phyloP scores from a whole-genome alignment of 2,329 filamentous ascomycete species.

The Aureobasidium sp. region DNA sequence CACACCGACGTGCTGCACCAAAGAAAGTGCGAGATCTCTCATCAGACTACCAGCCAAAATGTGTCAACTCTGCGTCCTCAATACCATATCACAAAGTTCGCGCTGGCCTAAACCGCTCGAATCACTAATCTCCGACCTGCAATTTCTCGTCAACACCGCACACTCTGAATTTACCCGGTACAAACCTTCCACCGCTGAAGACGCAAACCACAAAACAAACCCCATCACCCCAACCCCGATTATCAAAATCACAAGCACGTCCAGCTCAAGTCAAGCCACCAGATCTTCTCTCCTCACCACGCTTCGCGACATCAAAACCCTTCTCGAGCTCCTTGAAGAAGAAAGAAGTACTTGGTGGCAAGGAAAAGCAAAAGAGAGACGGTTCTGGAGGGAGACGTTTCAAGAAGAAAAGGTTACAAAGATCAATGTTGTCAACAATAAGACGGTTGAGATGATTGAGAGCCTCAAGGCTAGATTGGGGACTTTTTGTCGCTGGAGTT shows the following conservation, averaged over 20 bases:
- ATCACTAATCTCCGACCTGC: background rate
- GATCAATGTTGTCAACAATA: background rate
- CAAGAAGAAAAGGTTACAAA: background rate
- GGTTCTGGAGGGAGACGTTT: background rate
- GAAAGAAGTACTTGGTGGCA: background rate
- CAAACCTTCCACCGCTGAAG: background rate
- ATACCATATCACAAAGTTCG: background rate
- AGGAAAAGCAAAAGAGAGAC: background rate
- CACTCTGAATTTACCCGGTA: background rate
- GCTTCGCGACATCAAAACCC: background rate
- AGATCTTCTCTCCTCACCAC: background rate
- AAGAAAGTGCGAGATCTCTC: background rate
- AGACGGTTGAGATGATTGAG: conserved; percentile 3
- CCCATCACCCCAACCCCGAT: no score
- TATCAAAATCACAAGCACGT: background rate
- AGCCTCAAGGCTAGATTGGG: background rate
- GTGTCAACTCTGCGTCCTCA: conserved; percentile 11
- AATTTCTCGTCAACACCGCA: background rate
- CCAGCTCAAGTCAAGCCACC: background rate
- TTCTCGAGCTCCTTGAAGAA: background rate
- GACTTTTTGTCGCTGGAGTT: background rate
- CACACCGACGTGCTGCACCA: background rate
- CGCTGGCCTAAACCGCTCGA: conserved; percentile 7
- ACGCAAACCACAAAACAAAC: background rate
- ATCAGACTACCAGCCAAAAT: background rate